These are phyloP conservation scores for Pisolithus albus DNA, from an alignment of 768 basidiomycete genomes.

Conservation along the genomic window DNA sequence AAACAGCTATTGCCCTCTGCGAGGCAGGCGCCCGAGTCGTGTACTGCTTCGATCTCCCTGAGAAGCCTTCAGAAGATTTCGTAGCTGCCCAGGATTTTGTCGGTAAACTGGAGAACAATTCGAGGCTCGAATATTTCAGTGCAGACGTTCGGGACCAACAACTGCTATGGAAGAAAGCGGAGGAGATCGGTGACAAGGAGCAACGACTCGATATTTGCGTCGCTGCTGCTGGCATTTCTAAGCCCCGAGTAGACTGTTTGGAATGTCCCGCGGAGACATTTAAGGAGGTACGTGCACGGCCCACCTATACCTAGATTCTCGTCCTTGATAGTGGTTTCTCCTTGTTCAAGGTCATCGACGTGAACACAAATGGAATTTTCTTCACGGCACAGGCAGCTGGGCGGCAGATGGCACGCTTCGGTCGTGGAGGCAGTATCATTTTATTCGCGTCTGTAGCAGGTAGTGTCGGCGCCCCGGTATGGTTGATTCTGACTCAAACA, in stretches of 20 bases:
- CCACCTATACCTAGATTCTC: too few species aligned
- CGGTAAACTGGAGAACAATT: slow-evolving; percentile 33
- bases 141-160: slow-evolving; percentile 63
- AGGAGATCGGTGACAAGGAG: slow-evolving; percentile 59
- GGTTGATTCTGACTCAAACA: not conserved
- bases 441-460: slow-evolving; percentile 57
- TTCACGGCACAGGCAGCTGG: too few species aligned
- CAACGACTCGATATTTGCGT: slow-evolving; percentile 69
- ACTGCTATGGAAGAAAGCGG: slow-evolving; percentile 47
- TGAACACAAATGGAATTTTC: too few species aligned
- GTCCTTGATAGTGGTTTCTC: too few species aligned
- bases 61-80: slow-evolving; percentile 53
- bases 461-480: slow-evolving; percentile 63
- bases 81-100: slow-evolving; percentile 48
- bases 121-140: slow-evolving; percentile 53
- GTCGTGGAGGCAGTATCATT: slow-evolving; percentile 47
- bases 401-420: slow-evolving; percentile 47
- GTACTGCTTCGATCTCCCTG: slow-evolving; percentile 65
- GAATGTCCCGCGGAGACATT: too few species aligned
- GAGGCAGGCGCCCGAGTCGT: slow-evolving; percentile 67
- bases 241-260: slow-evolving; percentile 45
- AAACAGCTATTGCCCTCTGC: slow-evolving; percentile 68
- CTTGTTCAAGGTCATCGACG: too few species aligned
- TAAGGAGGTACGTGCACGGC: too few species aligned
- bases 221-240: slow-evolving; percentile 72